Evolutionary conservation across 441 rosid species (phyloP).

Genomic region (Croton setiger): DNA sequence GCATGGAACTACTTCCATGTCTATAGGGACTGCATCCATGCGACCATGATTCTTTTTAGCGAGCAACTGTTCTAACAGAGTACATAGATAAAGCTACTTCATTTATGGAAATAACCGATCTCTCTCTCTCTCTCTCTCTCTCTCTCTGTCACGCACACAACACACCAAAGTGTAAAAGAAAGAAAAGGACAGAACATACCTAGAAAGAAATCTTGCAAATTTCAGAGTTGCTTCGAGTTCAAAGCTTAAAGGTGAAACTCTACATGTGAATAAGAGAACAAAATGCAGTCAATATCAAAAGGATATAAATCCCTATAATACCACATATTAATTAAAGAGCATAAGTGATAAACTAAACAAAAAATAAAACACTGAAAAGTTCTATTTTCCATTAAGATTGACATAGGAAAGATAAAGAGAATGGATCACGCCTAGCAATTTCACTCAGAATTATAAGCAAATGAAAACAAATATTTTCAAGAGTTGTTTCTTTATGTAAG

Average conservation of each 20-base stretch:
- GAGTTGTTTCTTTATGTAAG: neutral
- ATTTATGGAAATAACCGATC: neutral
- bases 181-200: constrained; percentile 37
- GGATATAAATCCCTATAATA: constrained; percentile 1
- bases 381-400: neutral
- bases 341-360: neutral
- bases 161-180: neutral
- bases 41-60: neutral
- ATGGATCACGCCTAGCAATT: neutral
- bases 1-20: neutral
- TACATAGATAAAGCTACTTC: neutral
- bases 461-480: neutral
- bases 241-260: constrained; percentile 96
- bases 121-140: neutral
- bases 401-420: neutral
- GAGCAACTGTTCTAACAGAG: neutral
- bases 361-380: neutral
- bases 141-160: neutral
- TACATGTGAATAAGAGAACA: constrained; percentile 34
- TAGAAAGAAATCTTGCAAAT: constrained; percentile 93
- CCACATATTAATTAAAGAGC: neutral
- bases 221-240: constrained; percentile 95
- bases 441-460: neutral
- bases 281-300: constrained; percentile 17
- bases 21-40: neutral